Evolutionary conservation across 495 filamentous ascomycete genomes (phyloP), one percentile per base, ranked within the genome.

Genomic region (Penicillium odoratum): DNA sequence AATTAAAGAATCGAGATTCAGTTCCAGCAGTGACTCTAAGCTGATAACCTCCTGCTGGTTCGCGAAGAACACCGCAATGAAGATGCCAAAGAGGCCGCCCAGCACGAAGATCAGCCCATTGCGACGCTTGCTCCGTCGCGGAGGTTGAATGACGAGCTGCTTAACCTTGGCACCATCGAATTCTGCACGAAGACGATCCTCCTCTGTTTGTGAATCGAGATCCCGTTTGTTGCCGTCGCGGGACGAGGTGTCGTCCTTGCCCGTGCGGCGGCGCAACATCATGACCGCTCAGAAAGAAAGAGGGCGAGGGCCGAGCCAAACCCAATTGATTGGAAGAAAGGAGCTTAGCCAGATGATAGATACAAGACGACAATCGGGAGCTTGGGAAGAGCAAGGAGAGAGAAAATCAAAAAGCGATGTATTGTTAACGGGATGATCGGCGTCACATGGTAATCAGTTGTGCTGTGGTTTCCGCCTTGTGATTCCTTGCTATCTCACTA

Each of bases 1-100:
- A 31, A 94, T 77, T 54, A 96, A 71, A 10, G 83, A 83, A 54
- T 96, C 91, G 72, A 97, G 81, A 71, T 91, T 92, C 66, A 97
- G 73, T 56, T 93, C 89, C 68, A 88, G 82, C 53, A 96, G 67
- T 56, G 86, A 86, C 44, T 90, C 88, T 56, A 97, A 75, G 56
- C 88, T 90, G 60, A 95, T 89, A 51, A 95, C 81, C 64, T 96
- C 90, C 73, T 90, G 89, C 68, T 82, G 89, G 49, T 86, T 83
- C 18, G 91, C 93, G 61, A 97, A 93, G 70, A 95, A 88, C 42
- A 89, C 83, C 4, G 93, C 93, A 29, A 87, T 77, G 9, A 90
- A 74, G 54, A 97, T 78, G 18, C 93, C 93, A 67, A 95, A 92
- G 36, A 96, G 61, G 33, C 90, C 91, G 30, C 93, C 93, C 36